phyloP scores from a whole-genome alignment of 192 early-diverging fungal genomes.

The Kappamyces sp. region DNA sequence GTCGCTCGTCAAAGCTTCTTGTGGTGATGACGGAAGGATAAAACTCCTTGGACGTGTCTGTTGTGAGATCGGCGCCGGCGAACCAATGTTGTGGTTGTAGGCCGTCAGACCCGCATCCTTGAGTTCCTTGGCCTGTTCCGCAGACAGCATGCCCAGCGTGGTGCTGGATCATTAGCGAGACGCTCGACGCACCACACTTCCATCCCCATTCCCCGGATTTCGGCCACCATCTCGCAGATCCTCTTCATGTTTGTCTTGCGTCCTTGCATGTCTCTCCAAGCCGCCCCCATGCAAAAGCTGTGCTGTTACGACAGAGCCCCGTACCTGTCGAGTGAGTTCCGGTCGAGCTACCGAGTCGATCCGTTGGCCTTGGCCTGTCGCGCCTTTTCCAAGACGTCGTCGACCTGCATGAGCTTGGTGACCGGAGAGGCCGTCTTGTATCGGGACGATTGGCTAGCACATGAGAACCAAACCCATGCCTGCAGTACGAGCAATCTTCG shows the following conservation, averaged over 20 bases:
- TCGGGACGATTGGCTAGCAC: constrained; percentile 67
- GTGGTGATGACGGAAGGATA: constrained; percentile 66
- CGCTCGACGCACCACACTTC: constrained; percentile 84
- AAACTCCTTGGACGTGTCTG: constrained; percentile 21
- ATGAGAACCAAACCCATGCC: neutral
- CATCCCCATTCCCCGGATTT: constrained; percentile 80
- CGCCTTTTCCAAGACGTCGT: constrained; percentile 65
- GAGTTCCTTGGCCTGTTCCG: constrained; percentile 63
- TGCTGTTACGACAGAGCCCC: constrained; percentile 14
- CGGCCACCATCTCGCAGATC: constrained; percentile 65
- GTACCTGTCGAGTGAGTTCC: no score
- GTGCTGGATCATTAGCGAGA: no score
- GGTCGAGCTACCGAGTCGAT: no score
- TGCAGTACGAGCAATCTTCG: constrained; percentile 75
- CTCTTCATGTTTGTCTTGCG: constrained; percentile 78
- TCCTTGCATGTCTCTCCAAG: constrained; percentile 73
- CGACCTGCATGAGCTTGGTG: constrained; percentile 62
- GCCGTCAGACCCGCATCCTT: constrained; percentile 80
- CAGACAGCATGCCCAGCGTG: constrained; percentile 77
- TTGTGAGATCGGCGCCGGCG: constrained; percentile 1
- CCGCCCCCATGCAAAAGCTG: constrained; percentile 86
- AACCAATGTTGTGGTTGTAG: constrained; percentile 69
- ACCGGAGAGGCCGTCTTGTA: constrained; percentile 66
- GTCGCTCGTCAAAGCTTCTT: constrained; percentile 70
- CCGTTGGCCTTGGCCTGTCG: constrained; percentile 69